phyloP scores from a whole-genome alignment of 2,329 filamentous ascomycete genomes.

The Venturia carpophila region DNA sequence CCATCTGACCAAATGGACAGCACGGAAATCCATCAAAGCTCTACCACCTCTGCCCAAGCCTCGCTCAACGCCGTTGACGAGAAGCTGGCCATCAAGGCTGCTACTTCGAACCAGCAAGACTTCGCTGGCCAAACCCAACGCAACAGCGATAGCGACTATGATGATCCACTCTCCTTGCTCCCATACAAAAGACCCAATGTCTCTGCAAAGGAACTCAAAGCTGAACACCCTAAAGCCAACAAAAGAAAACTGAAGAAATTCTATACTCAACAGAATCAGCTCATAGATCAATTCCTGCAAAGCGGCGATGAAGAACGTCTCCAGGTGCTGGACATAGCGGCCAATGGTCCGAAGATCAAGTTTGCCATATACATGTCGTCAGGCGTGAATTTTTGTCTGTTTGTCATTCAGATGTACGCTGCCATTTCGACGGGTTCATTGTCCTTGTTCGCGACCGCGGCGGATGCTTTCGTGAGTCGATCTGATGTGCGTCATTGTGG shows the following conservation, averaged over 20 bases:
- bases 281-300: slow-evolving; percentile 44
- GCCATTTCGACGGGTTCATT: slow-evolving; percentile 52
- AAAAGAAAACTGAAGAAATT: slow-evolving; percentile 35
- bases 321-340: slow-evolving; percentile 43
- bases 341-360: slow-evolving; percentile 38
- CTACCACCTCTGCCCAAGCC: not conserved
- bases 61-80: not conserved
- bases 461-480: slow-evolving; percentile 50
- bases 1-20: not conserved
- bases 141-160: not conserved
- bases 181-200: slow-evolving; percentile 20
- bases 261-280: slow-evolving; percentile 34
- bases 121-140: not conserved
- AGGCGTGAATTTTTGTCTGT: slow-evolving; percentile 40
- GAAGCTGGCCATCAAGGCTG: not conserved
- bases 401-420: slow-evolving; percentile 52
- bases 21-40: not conserved
- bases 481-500: not conserved
- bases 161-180: slow-evolving; percentile 21
- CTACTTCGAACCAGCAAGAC: not conserved
- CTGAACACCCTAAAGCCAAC: slow-evolving; percentile 23
- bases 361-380: slow-evolving; percentile 35
- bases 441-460: slow-evolving; percentile 57
- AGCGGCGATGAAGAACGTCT: slow-evolving; percentile 49
- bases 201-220: slow-evolving; percentile 19